Percentiles rank a stretch among this genome's conserved stretches.
Evolutionary conservation across 164 flowering plant genomes (phyloP).

Genomic region (Santalum album): DNA sequence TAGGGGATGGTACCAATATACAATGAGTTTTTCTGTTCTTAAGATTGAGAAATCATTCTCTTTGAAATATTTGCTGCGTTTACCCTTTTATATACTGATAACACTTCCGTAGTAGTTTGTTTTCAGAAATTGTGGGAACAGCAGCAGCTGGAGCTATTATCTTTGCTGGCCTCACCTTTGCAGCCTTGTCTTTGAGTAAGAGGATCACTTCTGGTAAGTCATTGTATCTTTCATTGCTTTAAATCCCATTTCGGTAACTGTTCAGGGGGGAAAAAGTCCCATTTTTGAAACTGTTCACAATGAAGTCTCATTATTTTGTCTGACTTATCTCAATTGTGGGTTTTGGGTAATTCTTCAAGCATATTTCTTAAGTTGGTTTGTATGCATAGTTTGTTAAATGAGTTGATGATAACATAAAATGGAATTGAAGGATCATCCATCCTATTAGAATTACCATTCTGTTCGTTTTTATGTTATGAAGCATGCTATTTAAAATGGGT

Average conservation of each 20-base stretch:
- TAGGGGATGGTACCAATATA: too few species aligned
- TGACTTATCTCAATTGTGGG: neutral
- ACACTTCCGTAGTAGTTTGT: constrained; percentile 43
- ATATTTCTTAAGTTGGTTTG: neutral
- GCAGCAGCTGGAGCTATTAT: constrained; percentile 66
- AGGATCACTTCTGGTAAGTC: constrained; percentile 49
- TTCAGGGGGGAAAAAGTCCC: too few species aligned
- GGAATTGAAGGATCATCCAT: too few species aligned
- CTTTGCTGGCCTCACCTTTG: constrained; percentile 58
- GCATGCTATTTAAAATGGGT: too few species aligned
- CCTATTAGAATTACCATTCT: too few species aligned
- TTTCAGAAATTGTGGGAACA: constrained; percentile 70
- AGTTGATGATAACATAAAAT: too few species aligned
- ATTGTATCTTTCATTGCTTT: neutral
- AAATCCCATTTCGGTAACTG: neutral
- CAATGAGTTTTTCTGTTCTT: neutral
- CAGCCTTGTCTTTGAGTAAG: constrained; percentile 55
- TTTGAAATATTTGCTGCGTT: neutral
- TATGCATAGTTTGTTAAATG: too few species aligned
- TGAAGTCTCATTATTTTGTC: too few species aligned
- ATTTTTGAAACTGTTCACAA: too few species aligned
- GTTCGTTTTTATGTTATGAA: too few species aligned
- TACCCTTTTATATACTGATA: constrained; percentile 30
- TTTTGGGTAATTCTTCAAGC: neutral
- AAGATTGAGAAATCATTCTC: neutral